Evolutionary conservation across 2,329 filamentous ascomycete species (phyloP).

Genomic region (Botrytis fragariae): DNA sequence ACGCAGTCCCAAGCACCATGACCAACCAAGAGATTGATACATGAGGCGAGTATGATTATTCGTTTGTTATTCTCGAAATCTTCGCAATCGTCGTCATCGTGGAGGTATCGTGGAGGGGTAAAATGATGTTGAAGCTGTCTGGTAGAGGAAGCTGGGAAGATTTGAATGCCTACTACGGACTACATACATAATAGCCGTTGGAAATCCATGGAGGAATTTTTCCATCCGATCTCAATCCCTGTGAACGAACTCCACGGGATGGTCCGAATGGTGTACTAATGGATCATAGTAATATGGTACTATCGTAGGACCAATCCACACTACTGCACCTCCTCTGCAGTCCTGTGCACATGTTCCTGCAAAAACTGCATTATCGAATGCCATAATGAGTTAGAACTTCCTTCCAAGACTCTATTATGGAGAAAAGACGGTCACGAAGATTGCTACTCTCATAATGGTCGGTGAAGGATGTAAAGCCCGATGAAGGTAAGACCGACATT

Average conservation of each 20-base stretch:
- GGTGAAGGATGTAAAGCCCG: background rate
- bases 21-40: background rate
- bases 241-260: background rate
- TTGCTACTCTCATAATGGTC: background rate
- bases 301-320: background rate
- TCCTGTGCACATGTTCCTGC: constrained; percentile 13
- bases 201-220: background rate
- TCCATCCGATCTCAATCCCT: background rate
- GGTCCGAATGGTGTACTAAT: background rate
- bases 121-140: background rate
- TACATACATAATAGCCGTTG: background rate
- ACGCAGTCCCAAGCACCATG: background rate
- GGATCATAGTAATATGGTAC: background rate
- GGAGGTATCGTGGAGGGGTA: background rate
- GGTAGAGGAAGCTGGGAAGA: background rate
- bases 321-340: background rate
- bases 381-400: background rate
- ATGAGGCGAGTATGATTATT: background rate
- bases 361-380: constrained; percentile 3
- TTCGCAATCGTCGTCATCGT: background rate
- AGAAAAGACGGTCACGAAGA: background rate
- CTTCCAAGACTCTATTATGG: background rate
- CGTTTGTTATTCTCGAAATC: no score
- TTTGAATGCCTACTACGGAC: background rate
- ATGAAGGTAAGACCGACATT: background rate